Base-by-base conservation (phyloP, 2,329 filamentous ascomycete species). In the Aspergillus flavus region DNA sequence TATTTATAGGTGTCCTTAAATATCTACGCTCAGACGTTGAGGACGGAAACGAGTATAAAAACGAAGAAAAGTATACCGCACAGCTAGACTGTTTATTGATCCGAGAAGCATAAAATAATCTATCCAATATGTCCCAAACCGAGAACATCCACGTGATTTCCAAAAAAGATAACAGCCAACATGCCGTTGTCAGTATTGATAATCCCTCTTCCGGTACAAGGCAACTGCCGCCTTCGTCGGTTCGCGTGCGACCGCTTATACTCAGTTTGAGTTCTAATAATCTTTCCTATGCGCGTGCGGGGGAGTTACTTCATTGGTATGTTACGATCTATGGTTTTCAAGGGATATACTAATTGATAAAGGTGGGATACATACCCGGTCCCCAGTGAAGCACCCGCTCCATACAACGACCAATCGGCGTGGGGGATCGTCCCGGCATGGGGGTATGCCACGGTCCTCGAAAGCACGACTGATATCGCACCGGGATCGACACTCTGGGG, bases 391-490 rank as follows among this genome's bases (percentile, higher is more conserved):
- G 72, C 76, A 1, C 63, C 68, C 10, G n/a, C 56, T 3, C 66
- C 65, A 5, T 70, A 67, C 57, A 75, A 78, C 68, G 75, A 83
- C 66, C 50, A 62, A 16, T 41, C 68, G 3, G 66, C 70, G n/a
- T 84, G 81, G 72, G 82, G 80, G 11, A 79, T 82, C 63, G 79
- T 80, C 32, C 78, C 79, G 43, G 79, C 76, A 23, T 85, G 82
- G 82, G 83, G 83, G 0, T 84, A 80, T 61, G 82, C 75, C 12
- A 70, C 74, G 50, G 77, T 84, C 19, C 50, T 80, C 4, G 78
- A 80, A 7, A 81, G 78, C 39, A 82, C 73, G 0, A 67, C 71
- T 3, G 68, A 61, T 4, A 72, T 83, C 3, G 59, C 71, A 1
- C 45, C 62, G 2, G 80, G 77, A 6, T 71, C 72, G 2, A 67